Conservation (phyloP, 805 yeast species). For the Zygotorulaspora sp. region DNA sequence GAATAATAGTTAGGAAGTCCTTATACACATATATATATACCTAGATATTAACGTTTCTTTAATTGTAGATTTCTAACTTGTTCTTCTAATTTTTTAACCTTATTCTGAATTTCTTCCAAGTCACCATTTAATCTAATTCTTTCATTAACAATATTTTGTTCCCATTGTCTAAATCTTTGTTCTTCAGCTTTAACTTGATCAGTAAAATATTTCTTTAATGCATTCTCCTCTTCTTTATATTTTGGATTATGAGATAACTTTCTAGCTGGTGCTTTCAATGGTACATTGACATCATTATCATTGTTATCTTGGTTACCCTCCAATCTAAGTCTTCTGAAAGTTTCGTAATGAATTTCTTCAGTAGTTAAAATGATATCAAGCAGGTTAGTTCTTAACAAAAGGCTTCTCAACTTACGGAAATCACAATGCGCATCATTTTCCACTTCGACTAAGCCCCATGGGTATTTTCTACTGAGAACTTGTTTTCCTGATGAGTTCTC, state of each 20-base stretch:
- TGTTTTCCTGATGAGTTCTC: slow-evolving; percentile 58
- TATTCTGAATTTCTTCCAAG: slow-evolving; percentile 79
- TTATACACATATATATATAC: background rate
- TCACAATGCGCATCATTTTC: slow-evolving; percentile 85
- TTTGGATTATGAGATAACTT: slow-evolving; percentile 73
- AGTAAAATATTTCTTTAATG: slow-evolving; percentile 88
- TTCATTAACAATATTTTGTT: slow-evolving; percentile 90
- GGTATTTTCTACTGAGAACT: slow-evolving; percentile 78
- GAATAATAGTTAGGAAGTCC: slow-evolving; percentile 27
- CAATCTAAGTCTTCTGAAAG: slow-evolving; percentile 68
- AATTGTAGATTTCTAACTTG: slow-evolving; percentile 61
- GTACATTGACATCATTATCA: slow-evolving; percentile 30
- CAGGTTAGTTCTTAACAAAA: slow-evolving; percentile 77
- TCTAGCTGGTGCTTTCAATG: slow-evolving; percentile 43
- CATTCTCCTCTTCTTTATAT: slow-evolving; percentile 94
- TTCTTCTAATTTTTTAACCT: slow-evolving; percentile 69
- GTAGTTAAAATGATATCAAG: slow-evolving; percentile 77
- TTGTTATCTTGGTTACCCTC: slow-evolving; percentile 42
- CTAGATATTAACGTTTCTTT: slow-evolving; percentile 40
- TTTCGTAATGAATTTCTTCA: slow-evolving; percentile 75
- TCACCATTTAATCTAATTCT: slow-evolving; percentile 92
- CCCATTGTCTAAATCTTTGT: slow-evolving; percentile 98
- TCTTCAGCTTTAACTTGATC: slow-evolving; percentile 97
- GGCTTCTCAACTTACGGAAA: slow-evolving; percentile 72
- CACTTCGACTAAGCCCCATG: slow-evolving; percentile 88